Base-by-base conservation (phyloP, 306 rosid species). In the Cotoneaster glaucophyllus region DNA sequence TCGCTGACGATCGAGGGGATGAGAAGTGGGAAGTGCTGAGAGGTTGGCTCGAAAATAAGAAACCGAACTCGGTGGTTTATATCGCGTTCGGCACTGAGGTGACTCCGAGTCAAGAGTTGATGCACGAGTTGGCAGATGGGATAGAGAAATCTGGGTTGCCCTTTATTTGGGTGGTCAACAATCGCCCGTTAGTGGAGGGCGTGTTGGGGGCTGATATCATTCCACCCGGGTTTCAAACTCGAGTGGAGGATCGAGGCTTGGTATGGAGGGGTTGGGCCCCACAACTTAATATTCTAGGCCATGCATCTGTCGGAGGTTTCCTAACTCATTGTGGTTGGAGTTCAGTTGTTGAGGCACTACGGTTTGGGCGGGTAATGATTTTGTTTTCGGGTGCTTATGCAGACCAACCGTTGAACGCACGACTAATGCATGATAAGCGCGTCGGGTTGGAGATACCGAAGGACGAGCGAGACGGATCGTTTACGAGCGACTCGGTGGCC, bases 251-350 rank as follows among this genome's bases (percentile, higher is more conserved):
- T 8, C 73, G 75, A 5, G 81, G 78, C 0, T 26, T 81, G 45
- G 11, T 81, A 1, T 56, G 74, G 74, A 57, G 50, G 28, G 78
- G 66, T 44, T 81, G 81, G 81, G 84, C 67, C 0, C 81, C 81
- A 0, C 81, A 81, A 3, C 70, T 58, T 15, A 67, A 13, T 29
- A 65, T 77, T 11, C 18, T 81, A 24, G 39, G 41, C 0, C 81
- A 81, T 65, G 0, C 31, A 0, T 24, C 85, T 0, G 4, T 77
- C 2, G 78, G 78, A 0, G 85, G 78, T 7, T 34, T 81, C 66
- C 52, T 81, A 48, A 81, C 85, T 29, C 85, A 72, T 2, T 67
- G 81, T 3, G 78, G 81, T 31, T 81, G 85, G 81, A 66, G 71
- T 19, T 81, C 84, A 1, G 58, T 77, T 14, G 32, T 81, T 3